phyloP scores from a whole-genome alignment of 305 asterid genomes.

The Caryopteris hybrid region DNA sequence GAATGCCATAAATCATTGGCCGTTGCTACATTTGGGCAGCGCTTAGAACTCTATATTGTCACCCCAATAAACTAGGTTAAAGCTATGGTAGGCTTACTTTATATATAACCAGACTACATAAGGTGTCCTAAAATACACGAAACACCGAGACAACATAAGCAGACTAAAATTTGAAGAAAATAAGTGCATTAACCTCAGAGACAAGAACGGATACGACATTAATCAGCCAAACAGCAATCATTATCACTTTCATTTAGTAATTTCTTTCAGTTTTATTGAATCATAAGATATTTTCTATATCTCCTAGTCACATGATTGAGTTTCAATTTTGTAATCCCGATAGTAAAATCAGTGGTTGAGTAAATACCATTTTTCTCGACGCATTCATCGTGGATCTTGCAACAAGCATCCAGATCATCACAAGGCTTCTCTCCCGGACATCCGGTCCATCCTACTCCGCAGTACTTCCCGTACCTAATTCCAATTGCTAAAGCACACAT shows the following conservation, averaged over 20 bases:
- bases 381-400: slow-evolving; percentile 86
- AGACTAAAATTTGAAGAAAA: background rate
- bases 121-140: too few species aligned
- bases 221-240: slow-evolving; percentile 1
- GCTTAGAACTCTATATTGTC: background rate
- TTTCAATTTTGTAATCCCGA: background rate
- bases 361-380: slow-evolving; percentile 61
- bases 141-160: background rate
- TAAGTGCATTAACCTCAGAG: background rate
- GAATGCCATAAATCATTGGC: background rate
- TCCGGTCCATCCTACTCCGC: slow-evolving; percentile 94
- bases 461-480: slow-evolving; percentile 85
- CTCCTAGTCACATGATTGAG: background rate
- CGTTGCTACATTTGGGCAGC: background rate
- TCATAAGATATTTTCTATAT: background rate
- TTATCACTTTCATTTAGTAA: background rate
- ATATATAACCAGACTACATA: background rate
- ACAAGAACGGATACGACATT: background rate
- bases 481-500: slow-evolving; percentile 46
- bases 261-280: slow-evolving; percentile 9
- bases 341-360: background rate
- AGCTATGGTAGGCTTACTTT: background rate
- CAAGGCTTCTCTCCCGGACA: slow-evolving; percentile 96
- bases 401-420: slow-evolving; percentile 93
- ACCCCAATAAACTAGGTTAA: background rate